Conservation (phyloP, 352 stramenopile genomes). For the Phytophthora ramorum region DNA sequence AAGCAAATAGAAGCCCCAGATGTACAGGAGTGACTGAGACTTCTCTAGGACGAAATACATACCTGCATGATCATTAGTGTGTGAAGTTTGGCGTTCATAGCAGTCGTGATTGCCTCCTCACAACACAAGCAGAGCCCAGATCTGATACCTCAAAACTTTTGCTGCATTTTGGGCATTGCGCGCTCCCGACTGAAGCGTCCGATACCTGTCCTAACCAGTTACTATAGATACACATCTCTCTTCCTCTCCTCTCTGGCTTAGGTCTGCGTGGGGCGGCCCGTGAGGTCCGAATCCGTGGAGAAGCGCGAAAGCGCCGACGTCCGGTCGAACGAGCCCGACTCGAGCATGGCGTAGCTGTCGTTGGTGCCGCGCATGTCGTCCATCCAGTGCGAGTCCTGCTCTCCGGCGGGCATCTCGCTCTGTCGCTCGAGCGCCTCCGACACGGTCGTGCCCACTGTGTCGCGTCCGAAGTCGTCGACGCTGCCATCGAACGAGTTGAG, state of each 20-base stretch:
- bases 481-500: conserved; percentile 63
- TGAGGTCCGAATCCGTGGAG: conserved; percentile 75
- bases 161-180: conserved; percentile 22
- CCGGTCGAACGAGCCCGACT: conserved; percentile 74
- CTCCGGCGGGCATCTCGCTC: conserved; percentile 32
- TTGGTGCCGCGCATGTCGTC: conserved; percentile 83
- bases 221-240: conserved; percentile 52
- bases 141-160: conserved; percentile 28
- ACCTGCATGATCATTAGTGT: conserved; percentile 26
- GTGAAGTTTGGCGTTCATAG: background rate
- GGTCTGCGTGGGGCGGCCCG: conserved; percentile 35
- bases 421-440: conserved; percentile 37
- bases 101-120: too few relatives aligned
- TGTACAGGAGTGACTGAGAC: conserved; percentile 17
- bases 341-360: conserved; percentile 87
- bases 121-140: too few relatives aligned
- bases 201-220: conserved; percentile 36
- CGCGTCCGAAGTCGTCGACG: conserved; percentile 44
- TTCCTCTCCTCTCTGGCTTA: conserved; percentile 31
- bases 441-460: conserved; percentile 41
- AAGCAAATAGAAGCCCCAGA: conserved; percentile 24
- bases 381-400: conserved; percentile 70
- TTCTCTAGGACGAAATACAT: conserved; percentile 37
- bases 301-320: conserved; percentile 77
- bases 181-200: conserved; percentile 11